Evolutionary conservation across 2,329 filamentous ascomycete species (phyloP), one percentile per base, ranked within the genome.

Genomic region (Trichoderma sp.): DNA sequence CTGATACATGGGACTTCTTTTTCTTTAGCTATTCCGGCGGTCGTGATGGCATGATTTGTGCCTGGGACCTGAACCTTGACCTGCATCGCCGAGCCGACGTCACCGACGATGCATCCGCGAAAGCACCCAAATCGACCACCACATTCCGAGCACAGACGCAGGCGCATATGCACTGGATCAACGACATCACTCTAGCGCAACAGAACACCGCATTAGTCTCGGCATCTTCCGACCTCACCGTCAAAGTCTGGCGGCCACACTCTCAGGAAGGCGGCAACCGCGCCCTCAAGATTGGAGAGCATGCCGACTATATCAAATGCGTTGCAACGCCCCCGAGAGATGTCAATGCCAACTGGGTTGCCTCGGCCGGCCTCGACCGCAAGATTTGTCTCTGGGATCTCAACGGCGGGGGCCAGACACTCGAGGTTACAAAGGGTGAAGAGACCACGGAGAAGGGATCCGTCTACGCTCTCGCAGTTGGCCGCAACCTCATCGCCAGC

Each of bases 261-360:
- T 86, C 87, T 13, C 76, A 82, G 29, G 88, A 88, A 58, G 83
- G 88, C 68, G 87, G 88, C 70, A 71, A 77, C 40, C 76, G 76
- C 59, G 77, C 80, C 29, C 85, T 90, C 61, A 93, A 92, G 53
- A 95, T 99, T 76, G 96, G 96, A 72, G 89, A 95, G 75, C 96
- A 99, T 80, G 91, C 90, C 75, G 96, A 99, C 83, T 99, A 98
- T 77, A 94, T 97, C 77, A 99, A 98, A 81, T 94, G 93, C 74
- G 87, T 99, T 47, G 93, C 94, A 21, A 92, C 92, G 8, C 93
- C 95, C 10, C 77, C 83, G 74, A 76, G 77, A 55, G 85, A 88
- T 73, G 81, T 85, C 53, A 84, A 88, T 52, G 87, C 89, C 67
- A 89, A 91, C 74, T 99, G 95, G 95, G 91, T 98, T 21, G 96